Evolutionary conservation across 106 monocot species (phyloP).

Genomic region (Platanthera guangdongensis): DNA sequence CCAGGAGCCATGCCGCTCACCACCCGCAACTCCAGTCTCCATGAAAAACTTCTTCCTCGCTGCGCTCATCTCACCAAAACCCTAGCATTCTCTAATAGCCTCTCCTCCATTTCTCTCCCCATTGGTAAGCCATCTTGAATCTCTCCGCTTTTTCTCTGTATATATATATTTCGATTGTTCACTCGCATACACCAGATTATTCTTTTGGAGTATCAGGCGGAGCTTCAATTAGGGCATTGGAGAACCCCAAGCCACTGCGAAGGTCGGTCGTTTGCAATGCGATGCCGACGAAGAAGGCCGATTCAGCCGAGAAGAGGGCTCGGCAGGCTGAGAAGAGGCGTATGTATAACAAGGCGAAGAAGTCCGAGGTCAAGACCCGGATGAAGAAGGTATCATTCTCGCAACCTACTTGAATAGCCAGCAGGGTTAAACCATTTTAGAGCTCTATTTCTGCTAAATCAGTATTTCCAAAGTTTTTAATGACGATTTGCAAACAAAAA

Average conservation of each 20-base stretch:
- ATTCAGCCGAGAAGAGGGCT: conserved; percentile 73
- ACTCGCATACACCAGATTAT: neutral
- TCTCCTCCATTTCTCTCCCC: conserved; percentile 15
- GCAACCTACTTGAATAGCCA: neutral
- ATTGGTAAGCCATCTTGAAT: conserved; percentile 2
- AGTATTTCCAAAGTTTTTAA: neutral
- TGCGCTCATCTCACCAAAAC: neutral
- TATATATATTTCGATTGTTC: neutral
- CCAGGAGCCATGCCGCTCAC: conserved; percentile 4
- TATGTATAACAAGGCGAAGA: conserved; percentile 57
- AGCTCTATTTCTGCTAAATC: neutral
- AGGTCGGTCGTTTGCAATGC: conserved; percentile 62
- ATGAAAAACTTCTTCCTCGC: neutral
- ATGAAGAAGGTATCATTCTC: conserved; percentile 59
- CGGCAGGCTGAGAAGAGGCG: conserved; percentile 75
- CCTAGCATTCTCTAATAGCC: conserved; percentile 29
- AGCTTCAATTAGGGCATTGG: conserved; percentile 17
- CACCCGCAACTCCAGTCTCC: neutral
- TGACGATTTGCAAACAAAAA: neutral
- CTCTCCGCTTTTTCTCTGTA: neutral
- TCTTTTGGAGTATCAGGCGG: conserved; percentile 11
- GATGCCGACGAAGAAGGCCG: conserved; percentile 44
- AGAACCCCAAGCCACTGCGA: conserved; percentile 16
- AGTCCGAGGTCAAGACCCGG: conserved; percentile 64
- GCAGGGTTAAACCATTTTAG: neutral